These are phyloP conservation scores for Malassezia equina DNA, from an alignment of 1,284 basidiomycete genomes.

Conservation along the genomic window DNA sequence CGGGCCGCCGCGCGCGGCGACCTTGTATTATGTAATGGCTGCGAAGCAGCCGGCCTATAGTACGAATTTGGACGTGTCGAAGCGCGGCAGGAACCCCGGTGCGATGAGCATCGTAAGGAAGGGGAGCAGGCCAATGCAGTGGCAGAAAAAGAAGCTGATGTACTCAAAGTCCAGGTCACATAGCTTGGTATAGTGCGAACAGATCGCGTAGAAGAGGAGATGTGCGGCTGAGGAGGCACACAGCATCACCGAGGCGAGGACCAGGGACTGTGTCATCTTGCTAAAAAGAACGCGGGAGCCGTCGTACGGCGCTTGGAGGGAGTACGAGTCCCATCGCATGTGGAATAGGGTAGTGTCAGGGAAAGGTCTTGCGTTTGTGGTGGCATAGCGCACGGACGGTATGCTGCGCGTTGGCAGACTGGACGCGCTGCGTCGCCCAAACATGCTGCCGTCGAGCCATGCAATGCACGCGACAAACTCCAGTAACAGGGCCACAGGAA, in stretches of 20 bases:
- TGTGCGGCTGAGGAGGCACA: not conserved
- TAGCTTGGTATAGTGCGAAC: not conserved
- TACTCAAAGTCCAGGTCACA: conserved; percentile 3
- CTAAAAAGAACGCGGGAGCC: not conserved
- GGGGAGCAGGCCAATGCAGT: not conserved
- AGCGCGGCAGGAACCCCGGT: not conserved
- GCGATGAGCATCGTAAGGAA: not conserved
- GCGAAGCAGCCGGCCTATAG: not conserved
- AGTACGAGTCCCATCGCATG: not conserved
- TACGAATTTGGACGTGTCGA: not conserved
- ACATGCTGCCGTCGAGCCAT: not conserved
- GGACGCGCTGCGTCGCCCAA: not conserved
- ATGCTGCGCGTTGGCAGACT: not conserved
- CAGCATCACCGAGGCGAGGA: not conserved
- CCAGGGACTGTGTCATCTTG: not conserved
- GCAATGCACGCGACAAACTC: not conserved
- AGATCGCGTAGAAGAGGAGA: not conserved
- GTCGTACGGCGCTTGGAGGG: not conserved
- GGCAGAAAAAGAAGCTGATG: not conserved
- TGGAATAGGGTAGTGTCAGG: not conserved
- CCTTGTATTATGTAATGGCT: not conserved
- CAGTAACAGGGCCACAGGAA: not conserved
- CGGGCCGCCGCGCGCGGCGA: not conserved
- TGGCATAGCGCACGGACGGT: not conserved
- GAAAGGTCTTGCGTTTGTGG: not conserved